These are phyloP conservation scores for Beauveria varroae DNA, from an alignment of 2,329 filamentous ascomycete species.

Conservation along the genomic window DNA sequence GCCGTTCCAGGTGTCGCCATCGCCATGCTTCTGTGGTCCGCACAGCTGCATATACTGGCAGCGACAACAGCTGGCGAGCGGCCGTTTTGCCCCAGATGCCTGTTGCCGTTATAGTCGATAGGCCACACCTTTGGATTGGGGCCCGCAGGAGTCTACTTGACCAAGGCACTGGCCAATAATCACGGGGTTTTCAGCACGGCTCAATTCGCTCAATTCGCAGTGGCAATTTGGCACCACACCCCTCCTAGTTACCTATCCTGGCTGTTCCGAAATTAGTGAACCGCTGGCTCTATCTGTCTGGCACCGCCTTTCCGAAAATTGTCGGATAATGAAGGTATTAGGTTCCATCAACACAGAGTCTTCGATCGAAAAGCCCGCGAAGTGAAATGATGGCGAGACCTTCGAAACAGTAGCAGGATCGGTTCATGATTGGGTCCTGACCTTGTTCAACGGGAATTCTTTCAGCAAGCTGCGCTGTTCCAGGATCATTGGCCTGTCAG, in stretches of 20 bases:
- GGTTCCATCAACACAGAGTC: neutral
- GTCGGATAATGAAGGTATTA: neutral
- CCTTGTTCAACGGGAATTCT: neutral
- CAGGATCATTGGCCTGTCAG: neutral
- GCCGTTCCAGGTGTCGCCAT: neutral
- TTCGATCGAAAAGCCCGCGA: neutral
- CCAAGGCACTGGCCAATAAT: slow-evolving; percentile 9
- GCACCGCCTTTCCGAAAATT: slow-evolving; percentile 5
- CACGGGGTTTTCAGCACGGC: neutral
- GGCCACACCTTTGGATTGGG: neutral
- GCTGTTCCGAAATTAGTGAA: slow-evolving; percentile 7
- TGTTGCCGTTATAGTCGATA: neutral
- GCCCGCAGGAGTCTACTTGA: slow-evolving; percentile 1
- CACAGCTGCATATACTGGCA: neutral
- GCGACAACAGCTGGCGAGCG: neutral
- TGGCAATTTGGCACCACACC: neutral
- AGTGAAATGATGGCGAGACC: neutral
- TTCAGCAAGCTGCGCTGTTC: neutral
- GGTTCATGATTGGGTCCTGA: neutral
- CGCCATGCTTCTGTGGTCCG: neutral
- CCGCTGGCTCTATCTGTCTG: neutral
- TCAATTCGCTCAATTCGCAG: neutral
- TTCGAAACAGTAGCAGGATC: neutral
- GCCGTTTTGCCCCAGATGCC: neutral
- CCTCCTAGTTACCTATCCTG: neutral